Evolutionary conservation across 345 rosid species (phyloP), one percentile per base, ranked within the genome.

Genomic region (Erodium maritimum): DNA sequence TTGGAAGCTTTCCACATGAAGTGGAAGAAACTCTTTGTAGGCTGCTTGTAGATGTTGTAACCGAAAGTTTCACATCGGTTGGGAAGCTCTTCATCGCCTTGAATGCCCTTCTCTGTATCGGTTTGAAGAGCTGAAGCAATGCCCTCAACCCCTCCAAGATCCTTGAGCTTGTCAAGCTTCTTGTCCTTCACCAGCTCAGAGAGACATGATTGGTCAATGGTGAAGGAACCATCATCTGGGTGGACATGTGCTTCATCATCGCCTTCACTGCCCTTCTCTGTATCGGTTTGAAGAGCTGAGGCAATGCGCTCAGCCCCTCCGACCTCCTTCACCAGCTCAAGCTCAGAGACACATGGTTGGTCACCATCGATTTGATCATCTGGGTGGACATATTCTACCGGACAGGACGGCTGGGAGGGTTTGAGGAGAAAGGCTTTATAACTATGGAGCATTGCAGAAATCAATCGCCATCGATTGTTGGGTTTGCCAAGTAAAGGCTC

Each of bases 1-100:
- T 80, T 80, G 54, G 77, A 74, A 7, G 78, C 88, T 59, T 80
- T 87, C 17, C 67, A 11, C 17, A 84, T 70, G 13, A 79, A 84
- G 21, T 70, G 16, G 20, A 75, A 52, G n/a, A 84, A 68, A 48
- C 74, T 62, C 73, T 73, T 84, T 0, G 88, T 56, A 0, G 82
- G 86, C 61, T 79, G 80, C 20, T 77, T 75, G 42, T 89, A 89
- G 0, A 78, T 76, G 66, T 89, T 89, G 16, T 75, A 71, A 17
- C 96, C 94, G 10, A 79, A 86, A 13, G 68, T 71, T 1, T 72
- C 58, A 0, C 71, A 84, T 42, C 87, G 62, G 55, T 70, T 46
- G 9, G 67, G 61, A 17, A 74, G 54, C 56, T 83, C 81, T 0
- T 64, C 75, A 1, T 29, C 67, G 18, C 17, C 68, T 57, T 75